Percentiles rank a stretch among this genome's conserved stretches.
Conservation (phyloP, 2,329 filamentous ascomycete genomes). For the Nemania sp. region DNA sequence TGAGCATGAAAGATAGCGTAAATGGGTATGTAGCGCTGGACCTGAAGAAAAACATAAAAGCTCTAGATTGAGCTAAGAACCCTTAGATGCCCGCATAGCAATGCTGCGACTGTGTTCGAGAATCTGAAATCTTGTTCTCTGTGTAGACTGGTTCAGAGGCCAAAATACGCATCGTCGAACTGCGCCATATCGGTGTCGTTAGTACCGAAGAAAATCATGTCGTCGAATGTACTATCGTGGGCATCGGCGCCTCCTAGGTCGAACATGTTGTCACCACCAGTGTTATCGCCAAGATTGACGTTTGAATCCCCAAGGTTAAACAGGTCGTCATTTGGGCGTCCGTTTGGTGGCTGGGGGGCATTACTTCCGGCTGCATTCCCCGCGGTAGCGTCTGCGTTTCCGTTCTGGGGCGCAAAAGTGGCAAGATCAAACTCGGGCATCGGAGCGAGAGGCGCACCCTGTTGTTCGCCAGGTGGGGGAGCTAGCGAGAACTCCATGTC, state of each 20-base stretch:
- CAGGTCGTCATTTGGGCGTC: conserved; percentile 46
- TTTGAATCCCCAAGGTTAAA: conserved; percentile 48
- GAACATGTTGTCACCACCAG: conserved; percentile 43
- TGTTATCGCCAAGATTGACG: conserved; percentile 45
- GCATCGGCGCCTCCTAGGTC: conserved; percentile 43
- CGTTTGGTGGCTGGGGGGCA: conserved; percentile 5
- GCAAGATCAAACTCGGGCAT: conserved; percentile 52
- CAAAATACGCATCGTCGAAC: conserved; percentile 54
- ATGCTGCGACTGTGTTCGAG: too few relatives aligned
- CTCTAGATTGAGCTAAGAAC: too few relatives aligned
- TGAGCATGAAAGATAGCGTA: too few relatives aligned
- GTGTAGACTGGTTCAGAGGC: conserved; percentile 31
- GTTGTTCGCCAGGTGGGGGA: conserved; percentile 42
- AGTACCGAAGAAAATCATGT: conserved; percentile 50
- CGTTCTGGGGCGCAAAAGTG: conserved; percentile 44
- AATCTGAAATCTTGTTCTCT: not conserved
- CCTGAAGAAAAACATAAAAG: too few relatives aligned
- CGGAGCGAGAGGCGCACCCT: conserved; percentile 36
- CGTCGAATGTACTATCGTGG: conserved; percentile 52
- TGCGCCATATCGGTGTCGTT: conserved; percentile 51
- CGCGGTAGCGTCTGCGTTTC: conserved; percentile 3
- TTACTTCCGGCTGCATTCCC: conserved; percentile 20
- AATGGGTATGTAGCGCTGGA: too few relatives aligned
- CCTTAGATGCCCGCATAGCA: not conserved
- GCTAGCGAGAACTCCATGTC: conserved; percentile 61